Base-by-base conservation (phyloP, 306 rosid genomes). In the Amphicarpaea edgeworthii region DNA sequence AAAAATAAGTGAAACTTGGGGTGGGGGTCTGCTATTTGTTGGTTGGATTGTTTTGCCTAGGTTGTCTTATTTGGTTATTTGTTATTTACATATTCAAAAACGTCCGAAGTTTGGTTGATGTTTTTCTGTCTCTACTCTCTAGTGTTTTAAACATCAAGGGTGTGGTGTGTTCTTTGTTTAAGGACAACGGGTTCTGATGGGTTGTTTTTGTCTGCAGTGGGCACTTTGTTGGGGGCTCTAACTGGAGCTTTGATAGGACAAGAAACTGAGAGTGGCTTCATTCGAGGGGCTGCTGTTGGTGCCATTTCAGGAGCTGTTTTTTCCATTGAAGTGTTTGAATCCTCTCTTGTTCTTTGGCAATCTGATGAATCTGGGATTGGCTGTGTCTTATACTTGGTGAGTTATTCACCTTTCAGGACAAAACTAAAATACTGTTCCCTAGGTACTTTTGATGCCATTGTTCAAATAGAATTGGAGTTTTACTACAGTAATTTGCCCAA, bases 291-390 rank as follows among this genome's bases (percentile, higher is more conserved):
- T 63, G 97, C 99, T 6, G 97, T 96, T 85, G 99, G 98, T 49
- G 99, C 99, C 64, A 96, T 96, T 23, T 92, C 97, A 32, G 99
- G 99, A 81, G 99, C 99, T 83, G 99, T 96, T 83, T 95, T 95
- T 84, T 95, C 99, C 30, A 95, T 95, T 70, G 99, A 95, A 86
- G 99, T 95, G 41, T 95, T 92, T 85, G 99, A 95, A 84, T 96
- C 93, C 68, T 96, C 98, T 62, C 92, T 92, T 81, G 84, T 92
- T 82, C 96, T 96, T n/a, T 96, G 99, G 99, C 92, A 88, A 78
- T 90, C 99, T n/a, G 99, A 96, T 40, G 99, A 96, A 82, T 96
- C 98, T 12, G 99, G 99, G 14, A 89, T 96, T 61, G 99, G 97
- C 5, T 95, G 99, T 70, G 89, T 95, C 63, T 85, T 96, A 16